Conservation (phyloP, 306 rosid genomes). For the Carpinus viminea region DNA sequence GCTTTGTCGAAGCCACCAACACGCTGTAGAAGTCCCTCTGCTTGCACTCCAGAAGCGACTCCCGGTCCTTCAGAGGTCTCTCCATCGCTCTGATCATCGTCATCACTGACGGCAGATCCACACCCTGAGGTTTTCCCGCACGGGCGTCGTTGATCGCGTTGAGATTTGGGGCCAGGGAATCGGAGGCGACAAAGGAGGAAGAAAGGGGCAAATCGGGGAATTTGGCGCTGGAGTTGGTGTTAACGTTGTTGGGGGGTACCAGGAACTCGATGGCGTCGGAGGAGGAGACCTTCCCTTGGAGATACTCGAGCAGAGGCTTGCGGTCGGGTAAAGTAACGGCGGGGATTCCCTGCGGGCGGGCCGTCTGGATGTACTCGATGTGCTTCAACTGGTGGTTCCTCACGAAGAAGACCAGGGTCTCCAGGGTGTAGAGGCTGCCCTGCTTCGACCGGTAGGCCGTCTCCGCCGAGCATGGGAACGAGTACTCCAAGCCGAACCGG, state of each 20-base stretch:
- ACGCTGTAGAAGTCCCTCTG: constrained; percentile 76
- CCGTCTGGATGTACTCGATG: constrained; percentile 82
- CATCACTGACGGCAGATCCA: constrained; percentile 43
- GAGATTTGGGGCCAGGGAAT: background rate
- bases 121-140: constrained; percentile 4
- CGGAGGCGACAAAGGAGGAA: constrained; percentile 18
- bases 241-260: constrained; percentile 38
- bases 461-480: constrained; percentile 67
- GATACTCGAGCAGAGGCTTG: constrained; percentile 80
- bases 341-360: constrained; percentile 71
- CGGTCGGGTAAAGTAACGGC: constrained; percentile 91
- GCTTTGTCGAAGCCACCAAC: constrained; percentile 70
- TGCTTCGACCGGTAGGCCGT: constrained; percentile 90
- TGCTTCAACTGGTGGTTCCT: constrained; percentile 76
- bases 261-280: constrained; percentile 83
- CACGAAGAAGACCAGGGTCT: constrained; percentile 85
- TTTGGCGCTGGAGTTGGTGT: constrained; percentile 26
- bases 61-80: constrained; percentile 81
- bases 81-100: constrained; percentile 56
- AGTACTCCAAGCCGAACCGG: constrained; percentile 77
- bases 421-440: constrained; percentile 89
- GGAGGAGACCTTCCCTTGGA: constrained; percentile 70
- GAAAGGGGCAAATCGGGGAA: constrained; percentile 40
- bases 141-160: constrained; percentile 16
- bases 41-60: constrained; percentile 75